Conservation (phyloP, 345 rosid species). For the Populus euphratica region DNA sequence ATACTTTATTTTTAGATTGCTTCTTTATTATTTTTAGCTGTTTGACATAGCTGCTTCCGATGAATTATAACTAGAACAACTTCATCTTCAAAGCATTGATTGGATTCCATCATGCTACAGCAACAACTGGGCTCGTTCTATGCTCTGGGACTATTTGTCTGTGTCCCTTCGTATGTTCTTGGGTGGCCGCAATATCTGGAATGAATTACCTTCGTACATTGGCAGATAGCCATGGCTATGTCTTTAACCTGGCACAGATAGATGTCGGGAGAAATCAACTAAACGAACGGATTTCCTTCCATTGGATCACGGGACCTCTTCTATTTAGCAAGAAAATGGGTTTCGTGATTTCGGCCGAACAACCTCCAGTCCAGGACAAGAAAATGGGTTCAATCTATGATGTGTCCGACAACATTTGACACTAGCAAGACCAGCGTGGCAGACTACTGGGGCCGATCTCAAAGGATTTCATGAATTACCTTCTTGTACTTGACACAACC, state of each 20-base stretch:
- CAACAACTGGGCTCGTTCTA: constrained; percentile 40
- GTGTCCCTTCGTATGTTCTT: constrained; percentile 33
- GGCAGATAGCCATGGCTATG: constrained; percentile 36
- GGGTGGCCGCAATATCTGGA: constrained; percentile 52
- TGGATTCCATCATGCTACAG: constrained; percentile 13
- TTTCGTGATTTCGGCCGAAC: neutral
- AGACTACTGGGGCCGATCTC: neutral
- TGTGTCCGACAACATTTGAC: neutral
- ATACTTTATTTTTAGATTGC: neutral
- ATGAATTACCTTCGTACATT: constrained; percentile 50
- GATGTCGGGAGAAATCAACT: neutral
- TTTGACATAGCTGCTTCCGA: no score
- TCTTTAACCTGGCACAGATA: constrained; percentile 51
- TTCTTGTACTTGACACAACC: neutral
- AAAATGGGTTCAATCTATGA: neutral
- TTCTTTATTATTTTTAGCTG: no score
- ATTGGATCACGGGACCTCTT: neutral
- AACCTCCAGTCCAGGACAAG: neutral
- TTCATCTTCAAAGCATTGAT: neutral
- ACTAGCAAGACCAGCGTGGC: neutral
- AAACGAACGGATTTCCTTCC: neutral
- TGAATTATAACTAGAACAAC: neutral
- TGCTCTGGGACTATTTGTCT: constrained; percentile 49
- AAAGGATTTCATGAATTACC: no score
- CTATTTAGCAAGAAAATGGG: neutral